Evolutionary conservation across 2,329 filamentous ascomycete species (phyloP), one percentile per base, ranked within the genome.

Genomic region (Penicillium corylophilum): DNA sequence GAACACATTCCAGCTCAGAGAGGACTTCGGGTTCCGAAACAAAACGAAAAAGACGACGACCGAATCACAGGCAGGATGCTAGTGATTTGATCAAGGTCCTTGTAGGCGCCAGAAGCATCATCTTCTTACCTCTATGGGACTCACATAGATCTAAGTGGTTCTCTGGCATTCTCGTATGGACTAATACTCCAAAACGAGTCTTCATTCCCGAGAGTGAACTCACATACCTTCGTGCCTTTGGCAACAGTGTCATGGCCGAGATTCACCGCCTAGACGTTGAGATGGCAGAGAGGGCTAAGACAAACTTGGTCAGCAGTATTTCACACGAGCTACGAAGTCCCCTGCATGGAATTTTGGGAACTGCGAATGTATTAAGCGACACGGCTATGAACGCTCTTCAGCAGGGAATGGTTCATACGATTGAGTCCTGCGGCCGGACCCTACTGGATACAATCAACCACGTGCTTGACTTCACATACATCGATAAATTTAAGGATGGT

Each of bases 391-490:
- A 66, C 15, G 61, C 66, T 43, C 38, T 8, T 47, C 65, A 57
- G 29, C 68, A 61, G 47, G 67, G 68, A 10, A 29, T 73, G 9
- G 66, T 12, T 26, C 15, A 71, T 12, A 71, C 69, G 0, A 66
- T 74, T 43, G 67, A 72, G 46, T 70, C 70, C 1, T 74, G 72
- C 48, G 71, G 70, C 2, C 66, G 67, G 33, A 74, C 71, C 2
- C 52, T 74, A n/a, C 59, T 74, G 4, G 72, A 74, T 49, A 74
- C 71, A 0, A 70, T 74, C 60, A 70, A 73, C 29, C 69, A 74
- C 47, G 65, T 74, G 1, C 55, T 74, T 15, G 71, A 74, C 51
- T 82, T 69, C 10, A 66, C 28, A 29, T 2, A 29, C n/a, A n/a
- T n/a, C n/a, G n/a, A n/a, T n/a, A n/a, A n/a, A n/a, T n/a, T n/a